Evolutionary conservation across 2,329 filamentous ascomycete species (phyloP).

Genomic region (Aspergillus niger): DNA sequence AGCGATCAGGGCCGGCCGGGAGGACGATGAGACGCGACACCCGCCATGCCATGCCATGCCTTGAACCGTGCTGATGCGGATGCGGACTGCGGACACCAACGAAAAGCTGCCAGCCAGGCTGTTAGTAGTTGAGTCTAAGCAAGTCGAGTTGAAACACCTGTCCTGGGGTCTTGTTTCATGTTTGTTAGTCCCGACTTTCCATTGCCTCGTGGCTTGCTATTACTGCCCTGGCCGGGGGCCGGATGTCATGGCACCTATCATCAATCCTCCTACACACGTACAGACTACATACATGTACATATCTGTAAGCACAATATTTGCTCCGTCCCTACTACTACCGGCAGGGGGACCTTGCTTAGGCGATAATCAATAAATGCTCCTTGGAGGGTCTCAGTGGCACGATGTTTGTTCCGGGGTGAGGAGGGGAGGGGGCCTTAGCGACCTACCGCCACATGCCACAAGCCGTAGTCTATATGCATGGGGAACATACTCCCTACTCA

Average conservation of each 20-base stretch:
- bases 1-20: neutral
- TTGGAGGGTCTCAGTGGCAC: neutral
- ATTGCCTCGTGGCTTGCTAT: neutral
- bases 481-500: neutral
- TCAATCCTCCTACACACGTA: neutral
- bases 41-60: neutral
- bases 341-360: neutral
- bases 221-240: neutral
- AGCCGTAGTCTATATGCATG: neutral
- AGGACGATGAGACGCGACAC: neutral
- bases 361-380: neutral
- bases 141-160: slow-evolving; percentile 2
- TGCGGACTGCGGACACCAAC: neutral
- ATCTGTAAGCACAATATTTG: neutral
- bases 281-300: slow-evolving; percentile 1
- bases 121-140: neutral
- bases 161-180: slow-evolving; percentile 2
- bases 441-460: neutral
- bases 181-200: neutral
- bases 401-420: neutral
- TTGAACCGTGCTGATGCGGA: slow-evolving; percentile 1
- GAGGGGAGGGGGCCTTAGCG: neutral
- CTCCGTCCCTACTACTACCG: neutral
- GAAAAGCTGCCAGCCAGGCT: too few species aligned
- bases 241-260: neutral